Base-by-base conservation (phyloP, 345 rosid species). In the Combretum micranthum region DNA sequence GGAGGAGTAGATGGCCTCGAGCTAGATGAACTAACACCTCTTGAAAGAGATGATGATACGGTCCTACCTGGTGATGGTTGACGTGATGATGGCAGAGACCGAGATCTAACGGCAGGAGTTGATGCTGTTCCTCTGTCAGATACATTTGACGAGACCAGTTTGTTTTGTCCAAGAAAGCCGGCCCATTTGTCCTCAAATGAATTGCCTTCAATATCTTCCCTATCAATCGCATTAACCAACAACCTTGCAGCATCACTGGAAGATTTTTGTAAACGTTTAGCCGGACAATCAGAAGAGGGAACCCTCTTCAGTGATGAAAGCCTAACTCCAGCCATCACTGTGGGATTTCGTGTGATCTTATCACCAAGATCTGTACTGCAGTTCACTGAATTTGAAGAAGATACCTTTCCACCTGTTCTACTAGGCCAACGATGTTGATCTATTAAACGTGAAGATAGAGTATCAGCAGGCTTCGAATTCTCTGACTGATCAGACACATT, bases 341-440 rank as follows among this genome's bases (percentile, higher is more conserved):
- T 51, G 55, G 70, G 37, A 47, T 57, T 60, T 76, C 78, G 75
- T 20, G 72, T 55, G 26, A 68, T 71, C 76, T 72, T 85, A 62
- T 79, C 87, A 13, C 71, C 67, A 61, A 80, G 78, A 83, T 85
- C 94, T 65, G 70, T 72, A 75, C 80, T 82, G 75, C 66, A 75
- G 62, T 66, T 72, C 48, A 69, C 64, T 20, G 84, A 69, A 80
- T 61, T 81, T 39, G 83, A 66, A 63, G 75, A 67, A 63, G 75
- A 67, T 50, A 80, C 53, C 72, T 70, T 85, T 52, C 84, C 88
- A 58, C 88, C 81, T 42, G 76, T 68, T 81, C 92, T 80, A 72
- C 92, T 80, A 52, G 99, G 92, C 97, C 97, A 89, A 21, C 90
- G 78, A 72, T 82, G 99, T 63, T 93, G 99, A 66, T 87, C 97